Conservation (phyloP, 2,329 filamentous ascomycete genomes). For the Penicillium sp. region DNA sequence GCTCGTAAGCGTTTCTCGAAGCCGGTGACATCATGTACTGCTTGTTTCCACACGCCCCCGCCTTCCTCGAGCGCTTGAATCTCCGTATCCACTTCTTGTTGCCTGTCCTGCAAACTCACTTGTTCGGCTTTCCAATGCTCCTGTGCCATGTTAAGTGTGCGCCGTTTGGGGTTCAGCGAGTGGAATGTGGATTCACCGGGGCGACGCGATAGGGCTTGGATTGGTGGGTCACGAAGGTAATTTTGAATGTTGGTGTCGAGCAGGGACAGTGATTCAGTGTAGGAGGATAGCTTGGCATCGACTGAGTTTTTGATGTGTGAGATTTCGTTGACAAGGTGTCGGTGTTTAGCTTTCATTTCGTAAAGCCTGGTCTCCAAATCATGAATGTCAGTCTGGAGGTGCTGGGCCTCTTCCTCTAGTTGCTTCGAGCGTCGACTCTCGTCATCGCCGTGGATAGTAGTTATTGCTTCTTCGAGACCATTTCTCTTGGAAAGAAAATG, state of each 20-base stretch:
- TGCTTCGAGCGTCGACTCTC: conserved; percentile 46
- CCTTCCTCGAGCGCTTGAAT: conserved; percentile 61
- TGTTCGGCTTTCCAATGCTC: conserved; percentile 58
- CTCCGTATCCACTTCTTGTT: conserved; percentile 53
- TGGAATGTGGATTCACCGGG: conserved; percentile 47
- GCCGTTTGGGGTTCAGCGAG: conserved; percentile 55
- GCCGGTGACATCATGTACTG: conserved; percentile 51
- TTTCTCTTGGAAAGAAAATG: conserved; percentile 52
- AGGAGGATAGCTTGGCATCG: conserved; percentile 61
- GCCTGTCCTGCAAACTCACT: conserved; percentile 45
- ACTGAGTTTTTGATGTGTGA: conserved; percentile 57
- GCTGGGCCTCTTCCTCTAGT: conserved; percentile 53
- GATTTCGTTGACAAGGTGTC: conserved; percentile 54
- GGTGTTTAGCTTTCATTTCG: conserved; percentile 57
- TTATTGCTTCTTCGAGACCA: conserved; percentile 54
- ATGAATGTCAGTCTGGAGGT: conserved; percentile 58
- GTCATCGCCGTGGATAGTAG: conserved; percentile 49
- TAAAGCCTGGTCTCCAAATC: conserved; percentile 58
- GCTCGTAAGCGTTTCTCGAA: conserved; percentile 48
- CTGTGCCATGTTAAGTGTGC: conserved; percentile 61
- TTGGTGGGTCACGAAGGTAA: conserved; percentile 54
- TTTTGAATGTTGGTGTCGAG: conserved; percentile 56
- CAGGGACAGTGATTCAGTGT: conserved; percentile 56
- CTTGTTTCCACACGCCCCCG: conserved; percentile 59
- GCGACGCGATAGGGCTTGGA: conserved; percentile 37